Percentiles rank a stretch among this genome's conserved stretches.
Conservation (phyloP, 768 basidiomycete genomes). For the Clathrus columnatus region DNA sequence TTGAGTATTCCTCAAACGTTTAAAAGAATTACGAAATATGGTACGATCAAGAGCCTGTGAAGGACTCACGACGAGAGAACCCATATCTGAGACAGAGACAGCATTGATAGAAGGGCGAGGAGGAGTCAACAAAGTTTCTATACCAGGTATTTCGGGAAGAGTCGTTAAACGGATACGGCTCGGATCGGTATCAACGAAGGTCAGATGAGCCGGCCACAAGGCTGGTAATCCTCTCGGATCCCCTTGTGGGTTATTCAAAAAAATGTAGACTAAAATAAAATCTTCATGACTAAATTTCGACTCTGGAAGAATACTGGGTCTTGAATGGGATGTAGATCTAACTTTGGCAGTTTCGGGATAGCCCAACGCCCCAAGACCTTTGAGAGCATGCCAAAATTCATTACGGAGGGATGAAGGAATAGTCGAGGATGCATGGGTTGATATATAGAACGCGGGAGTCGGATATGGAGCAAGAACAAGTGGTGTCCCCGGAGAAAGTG, state of each 20-base stretch:
- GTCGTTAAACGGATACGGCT: conserved; percentile 37
- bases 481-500: conserved; percentile 4
- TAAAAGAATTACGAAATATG: conserved; percentile 26
- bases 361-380: conserved; percentile 40
- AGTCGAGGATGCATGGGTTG: background rate
- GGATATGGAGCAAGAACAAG: conserved; percentile 6
- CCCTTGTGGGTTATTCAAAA: conserved; percentile 67
- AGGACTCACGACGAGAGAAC: background rate
- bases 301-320: conserved; percentile 13
- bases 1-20: conserved; percentile 30
- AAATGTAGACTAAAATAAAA: conserved; percentile 59
- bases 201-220: conserved; percentile 59
- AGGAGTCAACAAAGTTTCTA: background rate
- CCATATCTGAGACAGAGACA: background rate
- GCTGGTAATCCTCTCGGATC: conserved; percentile 73
- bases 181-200: conserved; percentile 28
- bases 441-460: conserved; percentile 8
- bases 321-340: background rate
- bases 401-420: background rate
- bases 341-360: background rate
- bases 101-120: background rate
- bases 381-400: conserved; percentile 48
- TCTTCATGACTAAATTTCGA: conserved; percentile 1
- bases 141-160: conserved; percentile 51
- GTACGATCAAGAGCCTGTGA: conserved; percentile 9